Evolutionary conservation across 2,329 filamentous ascomycete genomes (phyloP), one percentile per base, ranked within the genome.

Genomic region (Fusarium lateritium): DNA sequence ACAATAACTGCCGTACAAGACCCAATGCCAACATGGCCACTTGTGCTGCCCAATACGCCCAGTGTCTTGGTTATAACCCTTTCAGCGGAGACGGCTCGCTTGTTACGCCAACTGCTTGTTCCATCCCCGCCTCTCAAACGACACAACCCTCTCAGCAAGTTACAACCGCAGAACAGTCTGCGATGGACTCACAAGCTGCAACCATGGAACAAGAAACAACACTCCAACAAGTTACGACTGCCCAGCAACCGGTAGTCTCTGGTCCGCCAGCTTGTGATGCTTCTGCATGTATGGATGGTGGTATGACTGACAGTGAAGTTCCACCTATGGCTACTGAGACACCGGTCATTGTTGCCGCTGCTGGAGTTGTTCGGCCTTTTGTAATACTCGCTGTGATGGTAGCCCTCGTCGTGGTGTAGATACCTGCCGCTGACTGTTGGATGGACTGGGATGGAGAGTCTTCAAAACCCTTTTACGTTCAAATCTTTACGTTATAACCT

Each of bases 51-150:
- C 7, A 50, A 22, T 64, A 46, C 3, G 58, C 61, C 17, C 15
- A 40, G 4, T 64, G 61, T 10, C 51, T 64, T 5, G 61, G 59
- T 0, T 58, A 64, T 11, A 64, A 63, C 17, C 61, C 61, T 10
- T 64, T 64, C 28, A 11, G 44, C 5, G 19, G 33, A 21, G 33
- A 42, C 5, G 57, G 61, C 11, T 57, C 61, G 1, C 31, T 64
- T 3, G 51, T 45, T 2, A 64, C 59, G 0, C 59, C 59, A 0
- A 64, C 59, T 7, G 59, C 17, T 11, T 64, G 61, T 24, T 64
- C 59, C 4, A 38, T 40, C 8, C 26, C 50, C 3, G 3, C 22
- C 13, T 62, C 59, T 5, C 34, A 28, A 9, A 38, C 13, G 2
- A 19, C 14, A 3, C n/a, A 36, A 13, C 6, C 36, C 2, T 55